Evolutionary conservation across 2,329 filamentous ascomycete genomes (phyloP), one percentile per base, ranked within the genome.

Genomic region (Trichoderma lentiforme): DNA sequence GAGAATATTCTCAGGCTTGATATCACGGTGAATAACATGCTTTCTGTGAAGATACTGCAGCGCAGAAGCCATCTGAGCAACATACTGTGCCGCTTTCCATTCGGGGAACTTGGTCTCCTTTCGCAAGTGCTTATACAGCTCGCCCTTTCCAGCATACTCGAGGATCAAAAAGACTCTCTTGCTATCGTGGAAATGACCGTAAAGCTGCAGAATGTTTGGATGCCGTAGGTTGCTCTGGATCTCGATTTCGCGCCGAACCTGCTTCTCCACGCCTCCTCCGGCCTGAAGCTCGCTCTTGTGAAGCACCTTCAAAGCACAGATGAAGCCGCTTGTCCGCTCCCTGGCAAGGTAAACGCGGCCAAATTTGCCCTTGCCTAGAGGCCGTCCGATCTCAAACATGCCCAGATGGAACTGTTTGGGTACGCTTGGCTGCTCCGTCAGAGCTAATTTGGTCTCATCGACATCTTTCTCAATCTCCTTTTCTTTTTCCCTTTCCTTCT

Each of bases 331-430:
- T 5, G 84, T 85, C 56, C 89, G 86, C 78, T 93, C 90, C 66
- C 90, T 89, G 60, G 90, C 91, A 15, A 93, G 86, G 75, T 93
- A 93, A 1, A 93, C 91, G 66, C 91, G 86, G 1, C 91, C 91
- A 76, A 93, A 93, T 76, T 93, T 93, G 72, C 91, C 91, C 79
- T 93, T 93, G 28, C 91, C 91, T 0, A 93, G 82, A 1, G 91
- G 90, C 74, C 91, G 91, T 53, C 91, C 91, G 71, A 93, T 93
- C 76, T 93, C 91, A 79, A 93, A 93, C 90, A 93, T 92, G 76
- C 90, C 90, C 4, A 97, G 89, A 79, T 97, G 93, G 82, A 95
- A 95, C 76, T 94, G 82, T 76, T 89, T 90, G 57, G 87, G 87
- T 24, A 84, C 71, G 74, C 80, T 78, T 47, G 89, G 86, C 78